Evolutionary conservation across 2,329 filamentous ascomycete species (phyloP), one percentile per base, ranked within the genome.

Genomic region (Dactylella cylindrospora): DNA sequence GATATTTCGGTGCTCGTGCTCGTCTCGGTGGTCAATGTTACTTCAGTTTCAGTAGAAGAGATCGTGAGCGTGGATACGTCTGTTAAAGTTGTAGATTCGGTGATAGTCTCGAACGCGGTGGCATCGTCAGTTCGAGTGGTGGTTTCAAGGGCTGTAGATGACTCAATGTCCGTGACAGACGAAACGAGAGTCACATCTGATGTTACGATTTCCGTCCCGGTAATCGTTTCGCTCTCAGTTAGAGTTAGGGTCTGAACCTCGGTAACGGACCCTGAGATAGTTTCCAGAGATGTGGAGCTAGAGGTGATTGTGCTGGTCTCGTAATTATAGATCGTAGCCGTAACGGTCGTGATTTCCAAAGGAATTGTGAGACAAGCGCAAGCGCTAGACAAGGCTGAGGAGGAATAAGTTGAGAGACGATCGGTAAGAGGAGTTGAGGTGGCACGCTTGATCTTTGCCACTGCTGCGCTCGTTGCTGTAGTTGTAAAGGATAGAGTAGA

Each of bases 321-420:
- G 9, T 29, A 25, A 17, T n/a, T 35, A 15, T 44, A 52, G 20
- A 13, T n/a, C 20, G 51, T 55, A 10, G 32, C 10, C 12, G 51
- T 55, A 13, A 46, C 41, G 15, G 41, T 32, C 12, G 35, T 8
- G 5, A 36, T 19, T 2, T 29, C 20, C 2, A 49, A 31, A 13
- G 52, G 52, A 17, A 57, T 49, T 1, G 52, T 57, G 13, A 57
- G 52, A 15, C 52, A 57, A 1, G 1, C 6, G 29, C 52, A 57
- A 22, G 52, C 52, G 12, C 52, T 57, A 5, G 35, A 35, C 5
- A 57, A 13, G 7, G 28, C 28, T 12, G 43, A 47, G n/a, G 23
- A 17, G 8, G 40, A 26, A 12, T 36, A 52, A 4, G 4, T 26
- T 7, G 32, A 15, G 3, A 46, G 29, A 17, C 33, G 25, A 40